phyloP scores from a whole-genome alignment of 768 basidiomycete genomes.

The Tulasnella sp. region DNA sequence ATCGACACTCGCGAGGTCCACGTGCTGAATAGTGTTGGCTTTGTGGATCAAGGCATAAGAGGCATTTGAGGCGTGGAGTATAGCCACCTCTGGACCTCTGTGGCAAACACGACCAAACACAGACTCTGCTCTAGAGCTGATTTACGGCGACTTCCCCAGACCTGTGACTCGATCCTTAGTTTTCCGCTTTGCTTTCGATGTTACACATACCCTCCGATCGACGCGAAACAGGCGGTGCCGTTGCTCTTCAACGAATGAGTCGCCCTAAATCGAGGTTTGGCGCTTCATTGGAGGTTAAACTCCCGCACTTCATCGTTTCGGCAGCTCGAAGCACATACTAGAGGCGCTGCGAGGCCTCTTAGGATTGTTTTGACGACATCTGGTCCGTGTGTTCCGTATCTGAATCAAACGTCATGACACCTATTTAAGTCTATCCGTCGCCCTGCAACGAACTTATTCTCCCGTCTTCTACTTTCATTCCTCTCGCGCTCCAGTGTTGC shows the following conservation, averaged over 20 bases:
- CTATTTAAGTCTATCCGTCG: not conserved
- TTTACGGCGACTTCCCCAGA: not conserved
- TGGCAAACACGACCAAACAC: not conserved
- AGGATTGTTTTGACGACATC: not conserved
- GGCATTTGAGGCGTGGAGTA: not conserved
- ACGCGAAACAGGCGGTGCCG: not conserved
- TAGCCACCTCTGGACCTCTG: not conserved
- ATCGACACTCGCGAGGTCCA: not conserved
- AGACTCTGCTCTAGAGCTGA: not conserved
- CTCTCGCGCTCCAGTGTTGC: not conserved
- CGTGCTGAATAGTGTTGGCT: not conserved
- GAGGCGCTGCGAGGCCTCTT: not conserved
- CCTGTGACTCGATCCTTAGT: not conserved
- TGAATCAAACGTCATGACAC: not conserved
- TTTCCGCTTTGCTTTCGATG: not conserved
- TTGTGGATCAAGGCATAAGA: not conserved
- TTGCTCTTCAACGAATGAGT: not conserved
- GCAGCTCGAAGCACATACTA: not conserved
- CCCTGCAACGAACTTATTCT: not conserved
- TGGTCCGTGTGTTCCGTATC: not conserved
- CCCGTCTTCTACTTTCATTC: not conserved
- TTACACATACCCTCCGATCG: not conserved
- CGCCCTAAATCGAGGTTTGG: not conserved
- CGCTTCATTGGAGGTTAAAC: not conserved
- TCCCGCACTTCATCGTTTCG: not conserved